phyloP scores from a whole-genome alignment of 371 early-diverging fungal species.

The Chytridiales sp. region DNA sequence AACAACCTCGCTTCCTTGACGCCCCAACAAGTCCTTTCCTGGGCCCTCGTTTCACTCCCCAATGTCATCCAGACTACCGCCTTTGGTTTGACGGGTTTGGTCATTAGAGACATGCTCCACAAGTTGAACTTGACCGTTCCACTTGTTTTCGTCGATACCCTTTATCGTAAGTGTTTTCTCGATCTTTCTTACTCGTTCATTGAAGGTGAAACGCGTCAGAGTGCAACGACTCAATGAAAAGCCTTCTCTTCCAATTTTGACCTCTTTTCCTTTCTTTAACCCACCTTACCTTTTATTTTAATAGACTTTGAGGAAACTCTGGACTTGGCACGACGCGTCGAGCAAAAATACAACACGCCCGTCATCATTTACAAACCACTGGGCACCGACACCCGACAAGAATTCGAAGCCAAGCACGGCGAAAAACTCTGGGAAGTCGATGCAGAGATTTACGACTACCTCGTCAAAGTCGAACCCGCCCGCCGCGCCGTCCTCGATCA shows the following conservation, averaged over 20 bases:
- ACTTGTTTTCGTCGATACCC: constrained; percentile 87
- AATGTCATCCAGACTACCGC: constrained; percentile 88
- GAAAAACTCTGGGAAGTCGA: constrained; percentile 78
- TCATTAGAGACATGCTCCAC: constrained; percentile 71
- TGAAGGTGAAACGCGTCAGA: background rate
- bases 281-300: background rate
- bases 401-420: constrained; percentile 74
- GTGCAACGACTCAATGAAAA: too few relatives aligned
- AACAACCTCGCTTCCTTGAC: constrained; percentile 35
- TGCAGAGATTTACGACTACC: constrained; percentile 78
- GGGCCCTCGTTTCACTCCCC: constrained; percentile 82
- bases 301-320: constrained; percentile 83
- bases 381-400: constrained; percentile 55
- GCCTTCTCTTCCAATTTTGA: too few relatives aligned
- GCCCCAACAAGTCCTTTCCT: constrained; percentile 81
- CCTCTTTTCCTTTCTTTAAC: too few relatives aligned
- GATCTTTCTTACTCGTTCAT: background rate
- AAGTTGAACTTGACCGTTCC: constrained; percentile 63
- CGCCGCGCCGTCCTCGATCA: constrained; percentile 81
- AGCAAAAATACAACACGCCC: constrained; percentile 66
- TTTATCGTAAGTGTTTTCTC: constrained; percentile 59
- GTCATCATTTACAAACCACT: constrained; percentile 76
- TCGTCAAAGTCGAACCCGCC: constrained; percentile 91
- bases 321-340: constrained; percentile 64
- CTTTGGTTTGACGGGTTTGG: constrained; percentile 86